Conservation (phyloP, 805 yeast genomes). For the Barnettozyma sp. region DNA sequence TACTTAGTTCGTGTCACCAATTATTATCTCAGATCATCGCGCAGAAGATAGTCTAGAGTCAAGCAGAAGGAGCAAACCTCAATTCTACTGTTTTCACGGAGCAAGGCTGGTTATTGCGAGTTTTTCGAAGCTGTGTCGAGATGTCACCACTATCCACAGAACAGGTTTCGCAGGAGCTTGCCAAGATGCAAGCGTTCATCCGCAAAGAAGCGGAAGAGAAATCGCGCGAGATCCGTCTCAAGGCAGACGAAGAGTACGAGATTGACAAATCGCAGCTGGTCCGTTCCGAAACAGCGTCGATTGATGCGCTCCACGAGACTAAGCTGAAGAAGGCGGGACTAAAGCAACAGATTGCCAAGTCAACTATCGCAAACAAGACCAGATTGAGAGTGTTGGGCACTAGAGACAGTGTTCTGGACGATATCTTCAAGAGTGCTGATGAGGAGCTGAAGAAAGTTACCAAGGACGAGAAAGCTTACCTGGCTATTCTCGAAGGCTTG, state of each 20-base stretch:
- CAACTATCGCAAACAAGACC: constrained; percentile 92
- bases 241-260: constrained; percentile 98
- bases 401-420: constrained; percentile 72
- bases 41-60: too few relatives aligned
- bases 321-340: constrained; percentile 86
- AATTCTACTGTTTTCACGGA: too few relatives aligned
- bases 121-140: too few relatives aligned
- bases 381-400: constrained; percentile 85
- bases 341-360: constrained; percentile 91
- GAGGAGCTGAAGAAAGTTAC: constrained; percentile 52
- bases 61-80: too few relatives aligned
- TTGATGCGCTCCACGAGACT: constrained; percentile 72
- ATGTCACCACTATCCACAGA: constrained; percentile 5
- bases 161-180: constrained; percentile 50
- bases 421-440: constrained; percentile 66
- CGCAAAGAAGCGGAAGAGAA: constrained; percentile 98
- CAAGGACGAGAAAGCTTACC: constrained; percentile 51
- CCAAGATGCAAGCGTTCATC: constrained; percentile 97
- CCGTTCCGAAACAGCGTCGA: constrained; percentile 83
- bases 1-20: too few relatives aligned
- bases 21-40: too few relatives aligned
- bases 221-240: constrained; percentile 90
- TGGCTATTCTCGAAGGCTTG: constrained; percentile 63
- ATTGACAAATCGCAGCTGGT: constrained; percentile 95
- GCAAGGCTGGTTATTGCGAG: too few relatives aligned